Conservation (phyloP, 2,329 filamentous ascomycete species). For the Plenodomus biglobosus region DNA sequence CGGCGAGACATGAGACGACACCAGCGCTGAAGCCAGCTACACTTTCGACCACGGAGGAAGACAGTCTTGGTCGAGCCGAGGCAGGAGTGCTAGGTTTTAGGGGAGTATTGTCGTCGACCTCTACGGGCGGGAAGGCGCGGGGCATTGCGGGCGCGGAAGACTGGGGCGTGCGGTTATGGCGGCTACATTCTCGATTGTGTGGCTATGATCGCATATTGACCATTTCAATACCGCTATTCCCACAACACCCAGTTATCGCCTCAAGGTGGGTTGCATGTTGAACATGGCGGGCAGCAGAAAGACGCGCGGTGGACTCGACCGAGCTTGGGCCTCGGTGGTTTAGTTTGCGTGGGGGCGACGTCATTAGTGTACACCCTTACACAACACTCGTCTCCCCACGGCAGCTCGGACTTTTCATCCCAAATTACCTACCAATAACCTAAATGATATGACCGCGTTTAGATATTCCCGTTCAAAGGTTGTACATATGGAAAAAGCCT, state of each 20-base stretch:
- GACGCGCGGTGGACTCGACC: not conserved
- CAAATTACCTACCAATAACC: not conserved
- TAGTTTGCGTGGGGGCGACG: not conserved
- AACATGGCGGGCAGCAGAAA: not conserved
- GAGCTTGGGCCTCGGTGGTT: not conserved
- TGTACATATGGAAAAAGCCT: no score
- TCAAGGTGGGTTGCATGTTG: not conserved
- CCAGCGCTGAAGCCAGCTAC: conserved; percentile 89
- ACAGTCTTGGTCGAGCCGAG: conserved; percentile 31
- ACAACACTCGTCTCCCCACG: not conserved
- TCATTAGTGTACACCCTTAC: not conserved
- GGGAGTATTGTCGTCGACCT: conserved; percentile 39
- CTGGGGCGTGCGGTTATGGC: conserved; percentile 8
- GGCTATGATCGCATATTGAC: not conserved
- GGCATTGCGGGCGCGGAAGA: conserved; percentile 47
- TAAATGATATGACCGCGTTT: not conserved
- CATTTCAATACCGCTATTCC: conserved; percentile 1
- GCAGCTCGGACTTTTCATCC: not conserved
- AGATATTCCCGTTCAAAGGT: no score
- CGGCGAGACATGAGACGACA: conserved; percentile 78
- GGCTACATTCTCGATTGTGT: conserved; percentile 26
- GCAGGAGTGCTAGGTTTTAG: conserved; percentile 23
- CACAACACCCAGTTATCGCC: not conserved
- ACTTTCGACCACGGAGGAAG: conserved; percentile 79
- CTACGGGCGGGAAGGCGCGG: conserved; percentile 53